phyloP scores from a whole-genome alignment of 2,329 filamentous ascomycete genomes.

The Alternaria metachromatica region DNA sequence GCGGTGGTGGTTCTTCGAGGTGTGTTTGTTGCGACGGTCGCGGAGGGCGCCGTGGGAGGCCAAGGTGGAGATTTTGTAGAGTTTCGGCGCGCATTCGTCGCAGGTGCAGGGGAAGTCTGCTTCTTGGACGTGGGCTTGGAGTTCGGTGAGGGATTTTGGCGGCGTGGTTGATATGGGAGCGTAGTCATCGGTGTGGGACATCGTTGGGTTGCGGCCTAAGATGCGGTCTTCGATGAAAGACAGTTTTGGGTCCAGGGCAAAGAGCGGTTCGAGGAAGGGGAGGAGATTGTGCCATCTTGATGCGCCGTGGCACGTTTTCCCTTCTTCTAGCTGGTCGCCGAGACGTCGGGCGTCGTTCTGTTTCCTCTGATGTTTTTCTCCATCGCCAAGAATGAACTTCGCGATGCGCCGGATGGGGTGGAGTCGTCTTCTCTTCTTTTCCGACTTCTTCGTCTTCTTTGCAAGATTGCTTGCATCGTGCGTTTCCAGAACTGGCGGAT shows the following conservation, averaged over 20 bases:
- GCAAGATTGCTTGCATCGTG: not conserved
- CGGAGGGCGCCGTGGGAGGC: constrained; percentile 16
- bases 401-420: constrained; percentile 14
- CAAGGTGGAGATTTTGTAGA: constrained; percentile 14
- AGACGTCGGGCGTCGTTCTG: not conserved
- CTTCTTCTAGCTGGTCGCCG: not conserved
- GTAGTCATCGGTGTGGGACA: not conserved
- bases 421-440: constrained; percentile 8
- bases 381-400: constrained; percentile 5
- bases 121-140: constrained; percentile 6
- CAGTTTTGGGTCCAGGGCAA: constrained; percentile 20
- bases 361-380: not conserved
- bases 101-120: constrained; percentile 13
- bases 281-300: constrained; percentile 19
- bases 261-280: constrained; percentile 21
- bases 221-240: constrained; percentile 22
- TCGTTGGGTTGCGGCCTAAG: constrained; percentile 8
- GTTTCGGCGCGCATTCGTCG: constrained; percentile 20
- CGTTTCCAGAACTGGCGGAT: constrained; percentile 4
- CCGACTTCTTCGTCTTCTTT: not conserved
- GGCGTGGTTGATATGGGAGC: not conserved
- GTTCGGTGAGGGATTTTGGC: constrained; percentile 8
- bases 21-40: not conserved
- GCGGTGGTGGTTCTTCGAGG: not conserved
- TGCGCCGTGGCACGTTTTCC: constrained; percentile 14